Base-by-base conservation (phyloP, 2,329 filamentous ascomycete species). In the Apiospora phragmitis region DNA sequence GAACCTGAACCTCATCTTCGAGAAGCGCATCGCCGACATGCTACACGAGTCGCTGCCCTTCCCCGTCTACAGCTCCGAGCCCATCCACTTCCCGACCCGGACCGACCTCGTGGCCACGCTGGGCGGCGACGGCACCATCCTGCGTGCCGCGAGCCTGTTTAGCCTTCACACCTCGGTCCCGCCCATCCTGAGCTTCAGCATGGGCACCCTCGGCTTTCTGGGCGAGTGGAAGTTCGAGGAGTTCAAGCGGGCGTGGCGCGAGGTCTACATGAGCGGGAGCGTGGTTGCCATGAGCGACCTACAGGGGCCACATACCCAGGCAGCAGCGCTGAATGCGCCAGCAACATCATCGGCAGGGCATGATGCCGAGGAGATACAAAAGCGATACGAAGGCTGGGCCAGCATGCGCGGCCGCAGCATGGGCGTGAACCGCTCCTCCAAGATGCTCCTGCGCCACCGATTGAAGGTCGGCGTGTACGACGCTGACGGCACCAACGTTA, bases 161-260 rank as follows among this genome's bases (percentile, higher is more conserved):
- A 94, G 94, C 71, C 92, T 93, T 47, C 91, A 93, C 62, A 86
- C 88, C 2, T 90, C 90, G 59, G 95, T 99, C 0, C 96, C 96
- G 0, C 96, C 96, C 0, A 93, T 99, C 43, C 85, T 99, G 9
- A 94, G 94, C 1, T 99, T 99, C 79, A 97, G 94, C 79, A 98
- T 99, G 94, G 96, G 96, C 7, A 97, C 95, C 0, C 85, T 99
- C 0, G 96, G 96, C 0, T 99, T 99, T 75, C 84, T 99, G 9
- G 95, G 95, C 21, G 95, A 98, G 81, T 99, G 95, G 95, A 97
- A 96, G 77, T 98, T 98, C 79, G 86, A 87, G 8, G 95, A 98
- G 77, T 94, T 97, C 83, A 97, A 97, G 82, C 89, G 93, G 67
- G 96, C 96, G 0, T 97, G 97, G 84, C 87, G 94, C 67, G 94